phyloP scores from a whole-genome alignment of 768 basidiomycete genomes.

The Naganishia randhawae region DNA sequence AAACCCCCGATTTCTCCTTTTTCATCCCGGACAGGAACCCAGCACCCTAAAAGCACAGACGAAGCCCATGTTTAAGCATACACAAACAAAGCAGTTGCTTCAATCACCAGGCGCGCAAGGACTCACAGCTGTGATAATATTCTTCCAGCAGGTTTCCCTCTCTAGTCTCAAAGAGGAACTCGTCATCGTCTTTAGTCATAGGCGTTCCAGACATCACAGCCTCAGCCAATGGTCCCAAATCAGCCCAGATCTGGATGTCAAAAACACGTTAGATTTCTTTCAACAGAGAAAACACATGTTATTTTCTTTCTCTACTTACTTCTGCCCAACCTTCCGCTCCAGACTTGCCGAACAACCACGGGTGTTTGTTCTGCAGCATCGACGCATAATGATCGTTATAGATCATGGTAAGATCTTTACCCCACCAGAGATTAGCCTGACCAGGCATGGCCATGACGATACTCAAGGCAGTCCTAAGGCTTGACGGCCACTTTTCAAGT shows the following conservation, averaged over 20 bases:
- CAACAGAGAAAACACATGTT: too few species aligned
- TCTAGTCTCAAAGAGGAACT: slow-evolving; percentile 21
- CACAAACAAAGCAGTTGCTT: slow-evolving; percentile 38
- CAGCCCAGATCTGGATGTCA: slow-evolving; percentile 36
- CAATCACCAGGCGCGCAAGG: slow-evolving; percentile 26
- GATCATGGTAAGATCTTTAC: slow-evolving; percentile 41
- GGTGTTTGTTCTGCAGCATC: slow-evolving; percentile 45
- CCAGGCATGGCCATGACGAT: slow-evolving; percentile 22
- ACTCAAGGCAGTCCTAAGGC: slow-evolving; percentile 36
- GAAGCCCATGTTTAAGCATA: slow-evolving; percentile 37
- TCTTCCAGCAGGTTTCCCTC: slow-evolving; percentile 29
- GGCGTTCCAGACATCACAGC: slow-evolving; percentile 42
- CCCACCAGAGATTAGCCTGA: slow-evolving; percentile 48
- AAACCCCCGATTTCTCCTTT: slow-evolving; percentile 42
- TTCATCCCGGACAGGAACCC: slow-evolving; percentile 43
- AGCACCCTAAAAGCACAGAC: slow-evolving; percentile 23
- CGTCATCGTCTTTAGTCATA: slow-evolving; percentile 43
- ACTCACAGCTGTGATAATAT: slow-evolving; percentile 41
- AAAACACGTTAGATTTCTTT: slow-evolving; percentile 15
- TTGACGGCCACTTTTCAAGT: slow-evolving; percentile 41
- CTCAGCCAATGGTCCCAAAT: slow-evolving; percentile 42
- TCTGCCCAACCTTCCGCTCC: slow-evolving; percentile 44
- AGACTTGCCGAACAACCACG: slow-evolving; percentile 44
- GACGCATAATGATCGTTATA: slow-evolving; percentile 46
- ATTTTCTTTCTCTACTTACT: not conserved